Percentiles rank a stretch among this genome's conserved stretches.
phyloP scores from a whole-genome alignment of 2,329 filamentous ascomycete genomes.

The Furcasterigmium furcatum region DNA sequence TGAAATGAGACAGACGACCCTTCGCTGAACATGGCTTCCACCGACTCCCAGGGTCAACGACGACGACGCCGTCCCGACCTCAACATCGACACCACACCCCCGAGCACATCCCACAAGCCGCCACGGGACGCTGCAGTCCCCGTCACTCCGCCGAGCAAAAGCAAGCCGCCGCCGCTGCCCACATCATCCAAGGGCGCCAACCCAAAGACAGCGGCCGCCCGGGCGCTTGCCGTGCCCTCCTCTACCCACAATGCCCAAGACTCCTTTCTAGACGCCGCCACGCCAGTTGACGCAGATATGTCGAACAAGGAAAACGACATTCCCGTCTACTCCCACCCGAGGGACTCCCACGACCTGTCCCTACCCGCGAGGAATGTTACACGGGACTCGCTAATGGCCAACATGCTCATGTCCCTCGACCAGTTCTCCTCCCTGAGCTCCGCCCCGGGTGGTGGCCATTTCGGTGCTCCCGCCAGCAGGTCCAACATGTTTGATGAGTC shows the following conservation, averaged over 20 bases:
- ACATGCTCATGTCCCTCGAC: slow-evolving; percentile 92
- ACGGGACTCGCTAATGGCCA: slow-evolving; percentile 88
- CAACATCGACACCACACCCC: slow-evolving; percentile 11
- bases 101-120: slow-evolving; percentile 6
- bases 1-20: slow-evolving; percentile 2
- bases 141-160: slow-evolving; percentile 5
- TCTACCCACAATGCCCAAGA: slow-evolving; percentile 23
- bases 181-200: slow-evolving; percentile 6
- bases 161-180: slow-evolving; percentile 7
- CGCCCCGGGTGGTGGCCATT: not conserved
- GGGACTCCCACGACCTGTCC: slow-evolving; percentile 83
- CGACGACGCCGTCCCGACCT: slow-evolving; percentile 15
- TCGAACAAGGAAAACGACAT: slow-evolving; percentile 25
- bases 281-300: slow-evolving; percentile 31
- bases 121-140: not conserved
- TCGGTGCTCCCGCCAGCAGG: not conserved
- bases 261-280: slow-evolving; percentile 33
- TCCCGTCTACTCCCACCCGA: slow-evolving; percentile 23
- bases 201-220: slow-evolving; percentile 26
- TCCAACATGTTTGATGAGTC: slow-evolving; percentile 8
- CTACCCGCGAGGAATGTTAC: slow-evolving; percentile 73
- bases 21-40: slow-evolving; percentile 4
- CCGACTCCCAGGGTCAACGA: slow-evolving; percentile 9
- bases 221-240: slow-evolving; percentile 23
- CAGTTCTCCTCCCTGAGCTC: slow-evolving; percentile 61